Percentiles rank a stretch among this genome's conserved stretches.
Conservation (phyloP, 257 asterid genomes). For the Scutellaria galericulata region DNA sequence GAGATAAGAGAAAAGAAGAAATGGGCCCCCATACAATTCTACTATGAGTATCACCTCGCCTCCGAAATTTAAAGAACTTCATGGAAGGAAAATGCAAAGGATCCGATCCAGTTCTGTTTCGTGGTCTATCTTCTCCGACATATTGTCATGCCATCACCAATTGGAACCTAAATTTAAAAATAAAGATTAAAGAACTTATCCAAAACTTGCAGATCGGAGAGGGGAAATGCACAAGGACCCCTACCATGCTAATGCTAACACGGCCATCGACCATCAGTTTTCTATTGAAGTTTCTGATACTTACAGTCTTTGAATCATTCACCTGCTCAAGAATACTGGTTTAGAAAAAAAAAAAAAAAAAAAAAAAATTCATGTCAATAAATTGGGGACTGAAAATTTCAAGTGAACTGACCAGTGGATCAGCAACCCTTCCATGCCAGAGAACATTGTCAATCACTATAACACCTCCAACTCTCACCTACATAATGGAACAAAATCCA, state of each 20-base stretch:
- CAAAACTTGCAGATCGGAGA: background rate
- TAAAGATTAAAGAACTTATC: background rate
- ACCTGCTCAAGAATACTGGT: slow-evolving; percentile 47
- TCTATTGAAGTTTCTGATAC: slow-evolving; percentile 71
- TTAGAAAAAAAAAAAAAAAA: background rate
- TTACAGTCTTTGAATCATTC: slow-evolving; percentile 65
- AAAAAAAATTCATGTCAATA: background rate
- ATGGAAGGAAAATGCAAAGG: too few species aligned
- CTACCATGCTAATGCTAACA: slow-evolving; percentile 87
- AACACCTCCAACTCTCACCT: slow-evolving; percentile 89
- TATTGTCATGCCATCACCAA: slow-evolving; percentile 91
- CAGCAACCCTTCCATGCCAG: slow-evolving; percentile 96
- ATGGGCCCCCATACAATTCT: too few species aligned
- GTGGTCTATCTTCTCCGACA: slow-evolving; percentile 60
- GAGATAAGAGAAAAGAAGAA: too few species aligned
- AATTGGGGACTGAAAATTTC: slow-evolving; percentile 13
- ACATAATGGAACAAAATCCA: slow-evolving; percentile 26
- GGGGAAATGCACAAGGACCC: slow-evolving; percentile 29
- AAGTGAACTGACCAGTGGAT: slow-evolving; percentile 65
- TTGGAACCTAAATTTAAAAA: slow-evolving; percentile 56
- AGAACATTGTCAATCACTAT: slow-evolving; percentile 92
- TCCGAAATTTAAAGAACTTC: too few species aligned
- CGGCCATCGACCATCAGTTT: slow-evolving; percentile 76
- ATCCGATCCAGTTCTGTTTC: background rate
- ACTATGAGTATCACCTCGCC: too few species aligned